Evolutionary conservation across 73 alveolate species (phyloP).

Genomic region (Paramecium octaurelia): DNA sequence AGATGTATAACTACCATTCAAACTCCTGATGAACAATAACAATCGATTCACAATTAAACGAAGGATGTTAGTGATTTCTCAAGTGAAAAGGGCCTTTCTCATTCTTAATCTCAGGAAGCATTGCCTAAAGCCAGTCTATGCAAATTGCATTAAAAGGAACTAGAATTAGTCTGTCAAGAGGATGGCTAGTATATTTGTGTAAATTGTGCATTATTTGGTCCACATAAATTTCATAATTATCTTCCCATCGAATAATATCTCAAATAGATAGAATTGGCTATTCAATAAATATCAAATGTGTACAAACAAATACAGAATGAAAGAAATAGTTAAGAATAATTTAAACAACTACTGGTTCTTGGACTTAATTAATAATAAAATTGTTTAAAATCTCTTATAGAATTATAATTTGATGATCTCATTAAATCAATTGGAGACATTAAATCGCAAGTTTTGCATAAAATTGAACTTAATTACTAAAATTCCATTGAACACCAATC

Average conservation of each 20-base stretch:
- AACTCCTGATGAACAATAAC: not conserved
- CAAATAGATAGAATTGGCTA: conserved; percentile 72
- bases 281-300: not conserved
- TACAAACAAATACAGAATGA: not conserved
- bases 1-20: not conserved
- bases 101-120: not conserved
- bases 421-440: not conserved
- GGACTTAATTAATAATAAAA: not conserved
- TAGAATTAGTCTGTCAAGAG: conserved; percentile 84
- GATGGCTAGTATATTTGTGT: conserved; percentile 82
- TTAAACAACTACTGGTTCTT: not conserved
- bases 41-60: not conserved
- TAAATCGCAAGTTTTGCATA: not conserved
- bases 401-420: not conserved
- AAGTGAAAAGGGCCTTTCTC: not conserved
- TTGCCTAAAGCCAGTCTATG: not conserved
- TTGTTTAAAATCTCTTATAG: not conserved
- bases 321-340: not conserved
- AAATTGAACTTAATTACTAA: not conserved
- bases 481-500: not conserved
- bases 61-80: not conserved
- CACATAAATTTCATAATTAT: conserved; percentile 84
- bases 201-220: conserved; percentile 88
- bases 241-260: conserved; percentile 68
- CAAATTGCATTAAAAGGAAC: conserved; percentile 54